phyloP scores from a whole-genome alignment of 768 basidiomycete species.

The Dacryopinax primogenitus region DNA sequence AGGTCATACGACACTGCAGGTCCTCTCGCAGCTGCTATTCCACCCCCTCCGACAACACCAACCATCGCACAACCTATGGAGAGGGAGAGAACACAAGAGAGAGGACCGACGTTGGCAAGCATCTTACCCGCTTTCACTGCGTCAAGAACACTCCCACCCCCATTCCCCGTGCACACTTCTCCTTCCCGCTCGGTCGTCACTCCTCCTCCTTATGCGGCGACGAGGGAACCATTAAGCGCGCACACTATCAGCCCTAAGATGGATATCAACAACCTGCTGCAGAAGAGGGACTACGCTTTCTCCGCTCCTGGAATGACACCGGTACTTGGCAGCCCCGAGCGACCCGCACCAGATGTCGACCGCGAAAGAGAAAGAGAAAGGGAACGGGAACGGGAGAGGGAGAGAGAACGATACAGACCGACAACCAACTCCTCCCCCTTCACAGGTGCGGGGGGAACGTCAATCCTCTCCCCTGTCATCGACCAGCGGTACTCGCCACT shows the following conservation, averaged over 20 bases:
- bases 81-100: neutral
- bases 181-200: too few relatives aligned
- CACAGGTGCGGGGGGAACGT: neutral
- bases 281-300: neutral
- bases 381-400: neutral
- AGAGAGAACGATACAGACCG: neutral
- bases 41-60: neutral
- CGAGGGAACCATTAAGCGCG: too few relatives aligned
- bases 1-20: neutral
- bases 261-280: neutral
- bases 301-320: too few relatives aligned
- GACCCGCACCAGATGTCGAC: too few relatives aligned
- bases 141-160: neutral
- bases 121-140: neutral
- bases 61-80: neutral
- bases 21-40: neutral
- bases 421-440: neutral
- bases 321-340: too few relatives aligned
- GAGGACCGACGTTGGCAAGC: neutral
- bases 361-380: neutral
- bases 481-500: neutral
- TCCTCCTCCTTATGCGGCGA: too few relatives aligned
- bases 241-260: conserved; percentile 2
- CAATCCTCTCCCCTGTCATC: neutral
- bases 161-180: too few relatives aligned